Evolutionary conservation across 352 stramenopile genomes (phyloP), one percentile per base, ranked within the genome.

Genomic region (Phytopythium cucurbitacearum): DNA sequence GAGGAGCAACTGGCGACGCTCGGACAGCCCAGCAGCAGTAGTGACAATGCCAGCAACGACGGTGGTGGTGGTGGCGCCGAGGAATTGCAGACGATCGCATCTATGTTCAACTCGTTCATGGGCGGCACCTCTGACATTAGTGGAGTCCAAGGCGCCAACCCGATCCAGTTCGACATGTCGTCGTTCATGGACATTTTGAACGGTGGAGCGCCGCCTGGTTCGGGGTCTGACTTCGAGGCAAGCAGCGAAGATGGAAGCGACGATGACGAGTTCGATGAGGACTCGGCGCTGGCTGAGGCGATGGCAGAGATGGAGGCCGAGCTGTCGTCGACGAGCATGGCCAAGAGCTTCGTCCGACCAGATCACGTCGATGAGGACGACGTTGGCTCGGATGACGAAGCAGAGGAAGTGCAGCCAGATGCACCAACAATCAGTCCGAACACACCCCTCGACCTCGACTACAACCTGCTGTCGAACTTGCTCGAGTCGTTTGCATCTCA

Each of bases 241-340:
- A 59, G 73, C 12, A 67, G 64, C 34, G 44, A 65, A 33, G 69
- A 71, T 41, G 71, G 73, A 7, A 67, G 76, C 39, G 61, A 71
- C 7, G 60, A 69, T 4, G 60, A 59, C 7, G 54, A 64, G 1
- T 66, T 65, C 7, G 59, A 77, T 1, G 66, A 77, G 35, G 67
- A 85, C 10, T 45, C 58, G 12, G 60, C 73, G 5, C 60, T 91
- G 61, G 67, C 73, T 0, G 53, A 78, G 32, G 75, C 76, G 0
- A 91, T 91, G 79, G 76, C 64, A 4, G 77, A 87, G 62, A 91
- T 94, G 81, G 85, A 94, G 33, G 71, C 62, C 0, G 81, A 92
- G 40, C 57, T 94, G 13, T 46, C 57, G 28, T 52, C 59, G 33
- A 80, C 78, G 3, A 83, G 79, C 28, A 60, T 91, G 45, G 57